A percentile compares a stretch with the other conserved stretches of the same genome.
phyloP scores from a whole-genome alignment of 169 alveolate species.

The Plasmodium blacklocki region DNA sequence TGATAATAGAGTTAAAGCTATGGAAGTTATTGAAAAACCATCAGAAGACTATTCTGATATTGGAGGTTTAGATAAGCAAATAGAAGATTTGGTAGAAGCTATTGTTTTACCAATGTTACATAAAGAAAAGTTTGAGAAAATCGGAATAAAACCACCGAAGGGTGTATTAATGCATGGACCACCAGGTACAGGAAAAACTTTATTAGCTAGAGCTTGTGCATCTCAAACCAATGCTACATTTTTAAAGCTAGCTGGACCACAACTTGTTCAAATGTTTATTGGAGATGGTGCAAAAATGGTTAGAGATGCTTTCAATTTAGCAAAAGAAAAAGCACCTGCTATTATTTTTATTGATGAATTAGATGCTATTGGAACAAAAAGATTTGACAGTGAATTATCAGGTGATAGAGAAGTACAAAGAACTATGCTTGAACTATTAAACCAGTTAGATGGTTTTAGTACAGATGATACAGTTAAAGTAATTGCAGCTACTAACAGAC shows the following conservation, averaged over 20 bases:
- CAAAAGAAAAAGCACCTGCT: conserved; percentile 99
- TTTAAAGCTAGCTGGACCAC: conserved; percentile 99
- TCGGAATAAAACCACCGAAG: conserved; percentile 99
- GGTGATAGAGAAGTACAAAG: conserved; percentile 99
- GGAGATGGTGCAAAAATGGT: conserved; percentile 99
- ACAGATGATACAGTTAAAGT: conserved; percentile 93
- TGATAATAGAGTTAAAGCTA: conserved; percentile 99
- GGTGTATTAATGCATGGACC: conserved; percentile 99
- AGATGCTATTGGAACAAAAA: conserved; percentile 99
- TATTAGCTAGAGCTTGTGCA: conserved; percentile 97
- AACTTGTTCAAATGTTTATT: conserved; percentile 99
- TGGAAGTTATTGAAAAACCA: conserved; percentile 99
- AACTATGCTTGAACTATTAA: conserved; percentile 98
- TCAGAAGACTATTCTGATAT: conserved; percentile 99
- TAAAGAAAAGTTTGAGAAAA: conserved; percentile 97
- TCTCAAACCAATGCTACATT: conserved; percentile 98
- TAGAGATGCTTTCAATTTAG: conserved; percentile 99
- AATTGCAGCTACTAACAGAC: conserved; percentile 99
- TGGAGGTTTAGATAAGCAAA: conserved; percentile 99
- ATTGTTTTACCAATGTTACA: conserved; percentile 99
- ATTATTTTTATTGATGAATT: conserved; percentile 99
- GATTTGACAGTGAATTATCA: conserved; percentile 95
- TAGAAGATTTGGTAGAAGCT: conserved; percentile 99
- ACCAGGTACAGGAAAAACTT: conserved; percentile 98
- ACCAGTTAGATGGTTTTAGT: conserved; percentile 96